Conservation (phyloP, 2,329 filamentous ascomycete species). For the Aphanocladium album region DNA sequence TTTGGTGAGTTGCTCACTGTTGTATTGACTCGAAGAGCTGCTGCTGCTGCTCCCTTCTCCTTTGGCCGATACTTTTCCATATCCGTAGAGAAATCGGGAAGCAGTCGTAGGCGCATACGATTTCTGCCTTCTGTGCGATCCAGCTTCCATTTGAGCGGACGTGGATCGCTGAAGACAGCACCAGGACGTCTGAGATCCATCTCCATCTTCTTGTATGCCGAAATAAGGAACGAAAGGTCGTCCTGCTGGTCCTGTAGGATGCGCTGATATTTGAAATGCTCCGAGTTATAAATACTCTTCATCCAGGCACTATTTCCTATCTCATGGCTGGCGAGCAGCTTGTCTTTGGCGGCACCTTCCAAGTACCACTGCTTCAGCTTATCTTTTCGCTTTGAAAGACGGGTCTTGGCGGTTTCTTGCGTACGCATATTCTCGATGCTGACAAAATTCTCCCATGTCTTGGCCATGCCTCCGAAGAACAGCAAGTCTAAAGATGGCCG, state of each 20-base stretch:
- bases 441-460: conserved; percentile 85
- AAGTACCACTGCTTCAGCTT: conserved; percentile 74
- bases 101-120: conserved; percentile 82
- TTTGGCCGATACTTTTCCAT: conserved; percentile 81
- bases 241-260: conserved; percentile 91
- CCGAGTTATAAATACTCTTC: conserved; percentile 89
- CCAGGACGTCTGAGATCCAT: conserved; percentile 73
- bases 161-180: conserved; percentile 67
- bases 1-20: conserved; percentile 14
- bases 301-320: conserved; percentile 86
- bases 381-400: conserved; percentile 73
- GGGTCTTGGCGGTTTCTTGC: conserved; percentile 65
- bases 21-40: conserved; percentile 32
- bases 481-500: conserved; percentile 71
- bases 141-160: conserved; percentile 75
- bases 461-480: conserved; percentile 77
- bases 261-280: conserved; percentile 87
- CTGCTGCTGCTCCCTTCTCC: conserved; percentile 51
- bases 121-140: conserved; percentile 95
- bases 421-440: conserved; percentile 74
- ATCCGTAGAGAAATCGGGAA: conserved; percentile 67
- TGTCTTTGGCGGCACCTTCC: conserved; percentile 64
- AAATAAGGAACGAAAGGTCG: conserved; percentile 70
- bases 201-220: conserved; percentile 73
- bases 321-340: conserved; percentile 74